Conservation (phyloP, 768 basidiomycete species). For the Mycena rebaudengoi region DNA sequence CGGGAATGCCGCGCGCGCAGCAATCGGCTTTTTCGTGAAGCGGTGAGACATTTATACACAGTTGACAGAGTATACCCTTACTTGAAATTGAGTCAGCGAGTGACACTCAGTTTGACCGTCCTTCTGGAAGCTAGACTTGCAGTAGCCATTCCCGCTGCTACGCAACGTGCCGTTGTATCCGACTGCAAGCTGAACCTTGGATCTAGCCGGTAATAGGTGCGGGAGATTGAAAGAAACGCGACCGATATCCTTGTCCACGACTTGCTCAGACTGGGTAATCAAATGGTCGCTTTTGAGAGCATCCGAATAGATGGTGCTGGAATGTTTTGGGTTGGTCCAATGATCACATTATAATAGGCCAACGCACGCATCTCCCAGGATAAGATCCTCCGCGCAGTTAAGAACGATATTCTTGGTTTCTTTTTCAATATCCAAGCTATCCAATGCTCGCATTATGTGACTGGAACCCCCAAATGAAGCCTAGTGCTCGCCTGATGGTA, state of each 20-base stretch:
- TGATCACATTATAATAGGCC: not conserved
- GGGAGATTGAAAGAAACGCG: slow-evolving; percentile 70
- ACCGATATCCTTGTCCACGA: slow-evolving; percentile 68
- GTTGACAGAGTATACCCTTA: slow-evolving; percentile 29
- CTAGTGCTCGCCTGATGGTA: too few relatives aligned
- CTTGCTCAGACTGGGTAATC: slow-evolving; percentile 50
- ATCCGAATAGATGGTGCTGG: slow-evolving; percentile 54
- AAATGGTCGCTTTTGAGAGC: slow-evolving; percentile 55
- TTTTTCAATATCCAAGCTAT: slow-evolving; percentile 68
- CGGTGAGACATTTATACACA: not conserved
- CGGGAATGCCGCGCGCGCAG: slow-evolving; percentile 83
- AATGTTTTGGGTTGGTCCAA: not conserved
- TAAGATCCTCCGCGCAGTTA: slow-evolving; percentile 65
- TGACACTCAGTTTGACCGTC: slow-evolving; percentile 72
- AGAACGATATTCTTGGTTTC: slow-evolving; percentile 70
- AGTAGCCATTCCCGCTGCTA: slow-evolving; percentile 83
- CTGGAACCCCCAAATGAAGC: too few relatives aligned
- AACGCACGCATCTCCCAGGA: slow-evolving; percentile 56
- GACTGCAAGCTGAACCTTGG: slow-evolving; percentile 75
- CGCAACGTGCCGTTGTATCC: slow-evolving; percentile 73
- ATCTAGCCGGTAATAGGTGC: slow-evolving; percentile 63
- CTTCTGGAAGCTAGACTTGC: slow-evolving; percentile 69
- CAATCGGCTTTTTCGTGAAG: slow-evolving; percentile 80
- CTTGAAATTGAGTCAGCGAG: slow-evolving; percentile 91
- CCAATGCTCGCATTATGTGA: too few relatives aligned